Percentiles rank a stretch among this genome's conserved stretches.
Evolutionary conservation across 306 rosid genomes (phyloP).

Genomic region (Mimosa bimucronata): DNA sequence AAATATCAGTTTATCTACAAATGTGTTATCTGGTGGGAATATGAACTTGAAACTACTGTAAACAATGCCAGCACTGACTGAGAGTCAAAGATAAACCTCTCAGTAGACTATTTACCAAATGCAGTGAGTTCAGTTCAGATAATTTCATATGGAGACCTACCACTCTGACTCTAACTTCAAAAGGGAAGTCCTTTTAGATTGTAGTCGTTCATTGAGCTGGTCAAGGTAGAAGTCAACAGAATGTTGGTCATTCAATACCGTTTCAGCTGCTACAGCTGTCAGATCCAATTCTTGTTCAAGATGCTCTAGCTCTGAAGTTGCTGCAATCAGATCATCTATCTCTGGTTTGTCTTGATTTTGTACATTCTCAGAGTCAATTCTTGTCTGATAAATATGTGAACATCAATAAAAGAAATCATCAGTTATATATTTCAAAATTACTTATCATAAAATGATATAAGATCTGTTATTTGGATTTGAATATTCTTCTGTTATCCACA

Average conservation of each 20-base stretch:
- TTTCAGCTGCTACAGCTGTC: conserved; percentile 56
- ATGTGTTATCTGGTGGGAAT: not conserved
- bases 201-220: conserved; percentile 60
- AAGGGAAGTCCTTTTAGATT: conserved; percentile 50
- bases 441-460: conserved; percentile 13
- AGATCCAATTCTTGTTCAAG: conserved; percentile 69
- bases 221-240: conserved; percentile 63
- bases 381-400: conserved; percentile 37
- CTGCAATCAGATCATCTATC: conserved; percentile 41
- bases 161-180: conserved; percentile 59
- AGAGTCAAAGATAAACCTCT: conserved; percentile 8
- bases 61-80: not conserved
- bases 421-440: conserved; percentile 11
- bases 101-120: conserved; percentile 8
- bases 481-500: conserved; percentile 20
- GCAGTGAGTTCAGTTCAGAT: conserved; percentile 2
- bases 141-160: conserved; percentile 45
- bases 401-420: conserved; percentile 31
- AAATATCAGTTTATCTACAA: conserved; percentile 26
- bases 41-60: conserved; percentile 17
- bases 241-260: conserved; percentile 56
- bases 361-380: conserved; percentile 38
- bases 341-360: conserved; percentile 53
- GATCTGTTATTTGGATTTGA: conserved; percentile 10
- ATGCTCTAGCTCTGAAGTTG: conserved; percentile 54